Evolutionary conservation across 176 grass and related monocot genomes (phyloP), one percentile per base, ranked within the genome.

Genomic region (Hsuehochloa calcarea): DNA sequence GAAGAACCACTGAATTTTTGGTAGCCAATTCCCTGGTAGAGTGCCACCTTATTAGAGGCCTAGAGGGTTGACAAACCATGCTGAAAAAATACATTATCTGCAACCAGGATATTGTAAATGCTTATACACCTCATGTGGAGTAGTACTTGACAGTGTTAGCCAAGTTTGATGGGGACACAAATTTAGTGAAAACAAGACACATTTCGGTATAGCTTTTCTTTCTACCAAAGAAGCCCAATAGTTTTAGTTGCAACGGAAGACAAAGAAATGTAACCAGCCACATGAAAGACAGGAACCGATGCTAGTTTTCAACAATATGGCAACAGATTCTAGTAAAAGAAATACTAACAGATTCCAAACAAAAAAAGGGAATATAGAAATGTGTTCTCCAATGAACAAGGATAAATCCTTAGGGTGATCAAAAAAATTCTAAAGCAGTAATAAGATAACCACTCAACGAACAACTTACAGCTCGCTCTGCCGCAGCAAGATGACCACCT

Each of bases 381-480:
- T 27, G 44, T 31, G 35, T 50, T 63, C 10, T 49, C 63, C 11
- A 69, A 56, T 61, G 39, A 76, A 82, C 41, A 45, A 45, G 20
- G 16, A 25, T 40, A 66, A 34, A 52, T 47, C 56, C 16, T 77
- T 70, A 26, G 13, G 13, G 1, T 45, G 35, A 64, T 50, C 12
- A 87, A 41, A 6, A 52, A 87, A 47, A 68, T 67, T 35, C 26
- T 75, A 34, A n/a, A 83, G 20, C 19, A 80, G 9, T 26, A 54
- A 75, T 47, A 72, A 72, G 55, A 72, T 51, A 80, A 78, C 25
- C 49, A 8, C 46, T 84, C 13, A 25, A 69, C 38, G 6, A 20
- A 19, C 43, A 78, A 81, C 89, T 91, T 85, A 91, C 85, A 73
- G 68, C 85, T 84, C 65, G 47, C 58, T 91, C 89, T 75, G 68